phyloP scores from a whole-genome alignment of 164 flowering plant genomes.

The Taxillus chinensis region DNA sequence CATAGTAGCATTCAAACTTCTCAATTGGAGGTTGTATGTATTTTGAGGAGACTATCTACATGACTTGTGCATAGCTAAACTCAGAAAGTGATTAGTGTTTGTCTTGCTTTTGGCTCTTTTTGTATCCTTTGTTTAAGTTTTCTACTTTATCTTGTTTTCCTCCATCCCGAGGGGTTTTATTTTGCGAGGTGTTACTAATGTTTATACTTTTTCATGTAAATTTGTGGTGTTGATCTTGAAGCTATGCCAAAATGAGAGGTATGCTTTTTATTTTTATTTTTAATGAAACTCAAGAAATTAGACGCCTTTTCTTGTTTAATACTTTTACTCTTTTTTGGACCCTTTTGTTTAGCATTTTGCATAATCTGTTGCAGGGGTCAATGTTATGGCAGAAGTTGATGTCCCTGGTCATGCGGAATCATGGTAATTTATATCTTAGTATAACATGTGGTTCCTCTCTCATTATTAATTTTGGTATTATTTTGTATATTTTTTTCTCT shows the following conservation, averaged over 20 bases:
- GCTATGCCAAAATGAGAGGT: slow-evolving; percentile 92
- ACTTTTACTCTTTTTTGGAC: background rate
- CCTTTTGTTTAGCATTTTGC: slow-evolving; percentile 5
- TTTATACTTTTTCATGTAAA: slow-evolving; percentile 14
- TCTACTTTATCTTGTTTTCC: background rate
- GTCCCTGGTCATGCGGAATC: slow-evolving; percentile 96
- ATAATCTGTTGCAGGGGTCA: slow-evolving; percentile 51
- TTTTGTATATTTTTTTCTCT: too few relatives aligned
- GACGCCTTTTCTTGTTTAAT: background rate
- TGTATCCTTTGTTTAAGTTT: background rate
- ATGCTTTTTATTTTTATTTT: slow-evolving; percentile 6
- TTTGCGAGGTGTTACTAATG: slow-evolving; percentile 9
- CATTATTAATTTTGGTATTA: too few relatives aligned
- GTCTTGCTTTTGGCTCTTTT: too few relatives aligned
- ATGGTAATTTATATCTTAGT: slow-evolving; percentile 41
- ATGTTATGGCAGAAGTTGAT: slow-evolving; percentile 92
- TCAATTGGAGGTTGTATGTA: too few relatives aligned
- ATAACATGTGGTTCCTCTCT: too few relatives aligned
- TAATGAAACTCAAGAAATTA: too few relatives aligned
- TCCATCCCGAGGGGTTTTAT: background rate
- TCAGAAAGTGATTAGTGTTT: background rate
- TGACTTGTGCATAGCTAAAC: background rate
- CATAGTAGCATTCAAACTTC: too few relatives aligned
- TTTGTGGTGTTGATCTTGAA: slow-evolving; percentile 24
- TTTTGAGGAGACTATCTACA: too few relatives aligned